phyloP scores from a whole-genome alignment of 2,329 filamentous ascomycete genomes.

The Trichoderma endophyticum region DNA sequence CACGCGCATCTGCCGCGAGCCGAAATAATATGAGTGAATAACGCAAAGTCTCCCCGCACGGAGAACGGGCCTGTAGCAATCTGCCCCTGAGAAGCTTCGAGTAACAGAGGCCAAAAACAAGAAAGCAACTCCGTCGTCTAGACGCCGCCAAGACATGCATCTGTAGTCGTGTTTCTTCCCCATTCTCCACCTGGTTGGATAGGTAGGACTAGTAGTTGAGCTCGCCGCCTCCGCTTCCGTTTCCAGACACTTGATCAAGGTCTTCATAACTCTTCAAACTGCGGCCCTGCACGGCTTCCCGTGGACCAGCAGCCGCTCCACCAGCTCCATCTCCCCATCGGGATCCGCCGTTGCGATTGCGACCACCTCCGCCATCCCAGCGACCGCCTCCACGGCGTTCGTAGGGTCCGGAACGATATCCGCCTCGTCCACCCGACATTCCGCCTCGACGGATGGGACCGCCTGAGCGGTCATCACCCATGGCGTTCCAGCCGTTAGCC shows the following conservation, averaged over 20 bases:
- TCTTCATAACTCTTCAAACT: constrained; percentile 98
- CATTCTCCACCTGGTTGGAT: neutral
- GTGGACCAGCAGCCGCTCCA: constrained; percentile 74
- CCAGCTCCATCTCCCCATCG: constrained; percentile 75
- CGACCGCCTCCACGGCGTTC: constrained; percentile 62
- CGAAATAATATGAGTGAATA: neutral
- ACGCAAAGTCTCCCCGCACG: neutral
- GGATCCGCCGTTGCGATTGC: constrained; percentile 50
- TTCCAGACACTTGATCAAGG: constrained; percentile 76
- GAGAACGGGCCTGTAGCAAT: neutral
- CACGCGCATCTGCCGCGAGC: neutral
- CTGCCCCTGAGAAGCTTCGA: neutral
- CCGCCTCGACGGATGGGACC: constrained; percentile 69
- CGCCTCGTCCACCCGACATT: constrained; percentile 46
- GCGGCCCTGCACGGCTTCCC: constrained; percentile 87
- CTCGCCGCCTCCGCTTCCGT: constrained; percentile 70
- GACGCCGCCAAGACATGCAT: neutral
- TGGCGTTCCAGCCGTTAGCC: constrained; percentile 49
- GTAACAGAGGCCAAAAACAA: neutral
- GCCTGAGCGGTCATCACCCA: constrained; percentile 56
- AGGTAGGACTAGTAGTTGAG: constrained; percentile 78
- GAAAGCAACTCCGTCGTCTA: neutral
- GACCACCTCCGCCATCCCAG: constrained; percentile 48
- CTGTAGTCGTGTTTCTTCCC: neutral
- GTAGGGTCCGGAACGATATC: constrained; percentile 68